Percentiles rank a stretch among this genome's conserved stretches.
These are phyloP conservation scores for Fusarium dlaminii DNA, from an alignment of 2,329 filamentous ascomycete species.

Conservation along the genomic window DNA sequence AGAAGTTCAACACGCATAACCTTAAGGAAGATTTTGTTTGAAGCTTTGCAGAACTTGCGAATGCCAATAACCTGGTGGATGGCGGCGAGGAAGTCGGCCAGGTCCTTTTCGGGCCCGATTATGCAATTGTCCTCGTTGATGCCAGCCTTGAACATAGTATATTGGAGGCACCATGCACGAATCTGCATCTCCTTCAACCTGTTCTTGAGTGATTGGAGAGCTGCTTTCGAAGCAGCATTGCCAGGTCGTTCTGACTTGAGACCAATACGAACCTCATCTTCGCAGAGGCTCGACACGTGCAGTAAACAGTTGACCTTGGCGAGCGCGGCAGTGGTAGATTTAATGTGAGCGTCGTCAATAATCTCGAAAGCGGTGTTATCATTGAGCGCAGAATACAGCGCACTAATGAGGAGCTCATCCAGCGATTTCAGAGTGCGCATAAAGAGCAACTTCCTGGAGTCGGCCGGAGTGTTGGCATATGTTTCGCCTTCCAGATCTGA, in stretches of 20 bases:
- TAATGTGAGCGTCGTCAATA: slow-evolving; percentile 81
- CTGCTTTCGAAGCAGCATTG: slow-evolving; percentile 65
- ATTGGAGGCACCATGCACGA: slow-evolving; percentile 87
- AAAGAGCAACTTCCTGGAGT: slow-evolving; percentile 75
- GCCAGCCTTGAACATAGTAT: slow-evolving; percentile 79
- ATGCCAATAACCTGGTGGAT: slow-evolving; percentile 87
- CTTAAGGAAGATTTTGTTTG: slow-evolving; percentile 88
- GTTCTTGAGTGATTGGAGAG: slow-evolving; percentile 63
- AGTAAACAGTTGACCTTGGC: slow-evolving; percentile 77
- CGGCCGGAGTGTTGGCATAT: slow-evolving; percentile 65
- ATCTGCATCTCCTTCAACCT: slow-evolving; percentile 89
- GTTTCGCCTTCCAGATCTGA: slow-evolving; percentile 70
- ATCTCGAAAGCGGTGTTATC: slow-evolving; percentile 81
- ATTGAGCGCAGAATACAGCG: slow-evolving; percentile 74
- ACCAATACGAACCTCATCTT: slow-evolving; percentile 86
- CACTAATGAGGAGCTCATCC: slow-evolving; percentile 78
- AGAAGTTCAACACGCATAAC: slow-evolving; percentile 88
- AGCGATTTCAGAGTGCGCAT: slow-evolving; percentile 81
- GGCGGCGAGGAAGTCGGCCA: slow-evolving; percentile 81
- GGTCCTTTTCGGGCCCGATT: slow-evolving; percentile 72
- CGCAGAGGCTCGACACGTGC: slow-evolving; percentile 81
- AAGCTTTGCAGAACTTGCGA: slow-evolving; percentile 84
- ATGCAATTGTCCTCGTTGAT: slow-evolving; percentile 75
- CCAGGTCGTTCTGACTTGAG: slow-evolving; percentile 69
- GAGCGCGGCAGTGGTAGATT: slow-evolving; percentile 75